Evolutionary conservation across 129 eudicot species (phyloP).

Genomic region (Pulicaria dysenterica): DNA sequence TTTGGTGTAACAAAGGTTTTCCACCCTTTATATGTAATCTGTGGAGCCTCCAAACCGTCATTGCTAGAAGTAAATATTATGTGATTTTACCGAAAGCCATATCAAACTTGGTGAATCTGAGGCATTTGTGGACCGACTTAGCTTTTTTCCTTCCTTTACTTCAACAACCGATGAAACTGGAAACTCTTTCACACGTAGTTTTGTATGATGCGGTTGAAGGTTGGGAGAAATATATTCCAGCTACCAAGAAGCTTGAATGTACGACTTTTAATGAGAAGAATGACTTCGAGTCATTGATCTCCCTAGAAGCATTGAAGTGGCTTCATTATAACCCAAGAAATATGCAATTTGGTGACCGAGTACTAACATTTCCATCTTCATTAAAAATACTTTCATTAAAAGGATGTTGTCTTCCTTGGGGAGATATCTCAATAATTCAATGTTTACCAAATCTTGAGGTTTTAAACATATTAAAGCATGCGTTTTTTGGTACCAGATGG

Average conservation of each 20-base stretch:
- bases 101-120: conserved; percentile 18
- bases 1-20: not conserved
- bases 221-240: conserved; percentile 10
- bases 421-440: conserved; percentile 28
- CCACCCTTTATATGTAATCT: conserved; percentile 14
- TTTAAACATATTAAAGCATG: conserved; percentile 29
- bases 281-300: not conserved
- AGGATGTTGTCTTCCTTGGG: conserved; percentile 31
- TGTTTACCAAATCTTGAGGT: conserved; percentile 46
- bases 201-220: not conserved
- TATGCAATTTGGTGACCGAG: not conserved
- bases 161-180: conserved; percentile 8
- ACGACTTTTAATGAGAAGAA: no score
- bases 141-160: not conserved
- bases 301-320: not conserved
- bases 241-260: not conserved
- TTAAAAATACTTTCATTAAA: conserved; percentile 35
- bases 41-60: conserved; percentile 19
- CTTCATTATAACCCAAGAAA: not conserved
- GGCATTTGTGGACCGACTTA: not conserved
- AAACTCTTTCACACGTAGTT: not conserved
- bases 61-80: not conserved
- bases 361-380: conserved; percentile 26
- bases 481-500: conserved; percentile 38
- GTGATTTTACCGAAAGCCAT: not conserved